These are phyloP conservation scores for Blastobotrys apis DNA, from an alignment of 1,139 yeast species.

Conservation along the genomic window DNA sequence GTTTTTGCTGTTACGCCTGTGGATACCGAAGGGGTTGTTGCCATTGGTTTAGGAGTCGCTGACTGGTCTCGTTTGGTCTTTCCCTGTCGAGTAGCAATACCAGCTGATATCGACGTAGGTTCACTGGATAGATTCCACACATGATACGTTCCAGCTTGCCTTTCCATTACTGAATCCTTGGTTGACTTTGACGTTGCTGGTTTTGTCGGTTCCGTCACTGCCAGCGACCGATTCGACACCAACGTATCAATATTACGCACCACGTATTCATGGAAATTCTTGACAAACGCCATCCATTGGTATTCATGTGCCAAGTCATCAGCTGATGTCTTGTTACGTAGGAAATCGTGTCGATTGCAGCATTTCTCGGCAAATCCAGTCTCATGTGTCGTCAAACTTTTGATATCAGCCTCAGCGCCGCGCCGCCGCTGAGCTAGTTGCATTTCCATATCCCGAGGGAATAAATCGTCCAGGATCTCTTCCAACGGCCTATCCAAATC, in stretches of 20 bases:
- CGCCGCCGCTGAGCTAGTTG: conserved; percentile 42
- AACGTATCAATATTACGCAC: conserved; percentile 50
- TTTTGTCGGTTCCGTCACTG: conserved; percentile 4
- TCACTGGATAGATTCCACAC: conserved; percentile 10
- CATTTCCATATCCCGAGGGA: conserved; percentile 54
- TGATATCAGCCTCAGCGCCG: conserved; percentile 2
- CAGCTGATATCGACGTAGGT: background rate
- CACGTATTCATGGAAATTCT: conserved; percentile 73
- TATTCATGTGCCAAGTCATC: conserved; percentile 55
- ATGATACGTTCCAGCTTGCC: conserved; percentile 9
- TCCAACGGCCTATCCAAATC: conserved; percentile 51
- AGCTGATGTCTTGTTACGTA: conserved; percentile 47
- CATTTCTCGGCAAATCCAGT: conserved; percentile 68
- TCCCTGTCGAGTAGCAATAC: background rate
- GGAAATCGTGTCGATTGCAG: conserved; percentile 57
- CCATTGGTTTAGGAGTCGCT: too few species aligned
- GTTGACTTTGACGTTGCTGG: background rate
- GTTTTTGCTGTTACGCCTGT: background rate
- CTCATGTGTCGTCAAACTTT: conserved; percentile 45
- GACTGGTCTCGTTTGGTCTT: background rate
- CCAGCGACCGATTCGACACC: conserved; percentile 8
- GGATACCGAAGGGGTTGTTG: background rate
- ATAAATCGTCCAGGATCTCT: conserved; percentile 70
- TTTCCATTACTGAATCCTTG: background rate
- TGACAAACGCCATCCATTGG: conserved; percentile 69